Evolutionary conservation across 129 eudicot genomes (phyloP).

Genomic region (Daucus carota): DH1_v3.0 NC_030383.2:58397001-58397500

Average conservation of each 20-base stretch:
- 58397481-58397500: neutral
- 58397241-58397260: neutral
- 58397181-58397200: slow-evolving; percentile 88
- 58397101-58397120: slow-evolving; percentile 45
- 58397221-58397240: slow-evolving; percentile 52
- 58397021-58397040: neutral
- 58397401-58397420: slow-evolving; percentile 82
- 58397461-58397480: neutral
- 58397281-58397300: neutral
- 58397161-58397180: slow-evolving; percentile 86
- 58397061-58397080: neutral
- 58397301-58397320: neutral
- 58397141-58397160: slow-evolving; percentile 84
- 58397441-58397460: slow-evolving; percentile 95
- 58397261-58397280: neutral
- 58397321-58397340: slow-evolving; percentile 49
- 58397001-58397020: neutral
- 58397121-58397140: slow-evolving; percentile 52
- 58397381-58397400: slow-evolving; percentile 89
- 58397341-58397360: slow-evolving; percentile 98
- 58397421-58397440: slow-evolving; percentile 93
- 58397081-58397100: neutral
- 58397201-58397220: slow-evolving; percentile 80
- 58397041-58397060: neutral
- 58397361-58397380: slow-evolving; percentile 63